Evolutionary conservation across 78 protist species (phyloP).

Genomic region (Cyanophora paradoxa): DNA sequence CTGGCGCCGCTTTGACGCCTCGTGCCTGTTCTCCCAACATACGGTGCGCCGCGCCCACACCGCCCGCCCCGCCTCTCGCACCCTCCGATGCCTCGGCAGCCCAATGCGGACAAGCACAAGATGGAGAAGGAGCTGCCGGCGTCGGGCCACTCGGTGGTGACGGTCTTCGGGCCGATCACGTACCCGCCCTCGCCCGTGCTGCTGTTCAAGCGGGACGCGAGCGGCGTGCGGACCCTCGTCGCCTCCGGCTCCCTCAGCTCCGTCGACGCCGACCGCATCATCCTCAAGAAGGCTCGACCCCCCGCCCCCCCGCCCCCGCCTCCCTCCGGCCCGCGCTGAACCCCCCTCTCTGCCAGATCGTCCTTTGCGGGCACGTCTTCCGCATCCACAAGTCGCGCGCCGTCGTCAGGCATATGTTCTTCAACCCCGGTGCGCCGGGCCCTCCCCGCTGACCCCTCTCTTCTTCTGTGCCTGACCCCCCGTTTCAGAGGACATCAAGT

Average conservation of each 20-base stretch:
- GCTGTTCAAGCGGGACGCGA: conserved; percentile 24
- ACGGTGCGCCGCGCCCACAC: too few relatives aligned
- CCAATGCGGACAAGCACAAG: conserved; percentile 70
- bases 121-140: conserved; percentile 64
- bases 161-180: conserved; percentile 72
- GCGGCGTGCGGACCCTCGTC: conserved; percentile 25
- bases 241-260: conserved; percentile 62
- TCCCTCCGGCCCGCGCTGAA: too few relatives aligned
- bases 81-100: too few relatives aligned
- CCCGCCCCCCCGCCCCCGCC: too few relatives aligned
- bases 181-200: conserved; percentile 68
- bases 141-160: conserved; percentile 45
- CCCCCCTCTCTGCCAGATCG: too few relatives aligned
- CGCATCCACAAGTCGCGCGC: conserved; percentile 65
- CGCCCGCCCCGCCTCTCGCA: too few relatives aligned
- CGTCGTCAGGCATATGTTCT: conserved; percentile 91
- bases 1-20: conserved; percentile 39
- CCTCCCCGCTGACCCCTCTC: not conserved
- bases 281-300: too few relatives aligned
- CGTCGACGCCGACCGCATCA: conserved; percentile 81
- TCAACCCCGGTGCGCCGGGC: conserved; percentile 54
- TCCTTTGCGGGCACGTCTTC: conserved; percentile 85
- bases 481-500: conserved; percentile 85
- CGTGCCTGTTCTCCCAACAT: conserved; percentile 67
- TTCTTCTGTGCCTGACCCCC: too few relatives aligned